Evolutionary conservation across 768 basidiomycete genomes (phyloP).

Genomic region (Pleurotus djamor): DNA sequence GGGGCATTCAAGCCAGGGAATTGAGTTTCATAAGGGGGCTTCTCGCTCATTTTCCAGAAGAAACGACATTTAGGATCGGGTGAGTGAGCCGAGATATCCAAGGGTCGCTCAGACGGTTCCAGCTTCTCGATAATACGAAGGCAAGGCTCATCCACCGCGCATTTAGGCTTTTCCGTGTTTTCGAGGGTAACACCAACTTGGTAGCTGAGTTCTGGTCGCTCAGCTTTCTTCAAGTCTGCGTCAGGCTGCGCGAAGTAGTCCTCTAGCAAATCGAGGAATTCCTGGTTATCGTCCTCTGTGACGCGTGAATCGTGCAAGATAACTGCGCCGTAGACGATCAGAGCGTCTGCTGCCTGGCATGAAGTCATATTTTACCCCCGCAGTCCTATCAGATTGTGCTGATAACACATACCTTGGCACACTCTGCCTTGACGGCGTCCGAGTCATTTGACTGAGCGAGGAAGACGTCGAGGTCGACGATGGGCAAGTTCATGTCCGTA

Average conservation of each 20-base stretch:
- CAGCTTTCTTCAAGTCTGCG: conserved; percentile 65
- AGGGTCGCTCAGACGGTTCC: conserved; percentile 75
- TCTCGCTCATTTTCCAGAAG: conserved; percentile 82
- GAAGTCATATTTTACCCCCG: not conserved
- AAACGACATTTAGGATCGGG: conserved; percentile 96
- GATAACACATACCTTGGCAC: conserved; percentile 47
- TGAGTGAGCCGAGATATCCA: conserved; percentile 77
- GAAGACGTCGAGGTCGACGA: conserved; percentile 79
- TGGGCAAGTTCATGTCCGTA: conserved; percentile 53
- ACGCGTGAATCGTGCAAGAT: conserved; percentile 85
- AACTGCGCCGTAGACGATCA: conserved; percentile 84
- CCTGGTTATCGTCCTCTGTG: conserved; percentile 74
- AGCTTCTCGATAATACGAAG: conserved; percentile 74
- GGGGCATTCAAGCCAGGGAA: conserved; percentile 78
- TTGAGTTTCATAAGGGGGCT: conserved; percentile 73
- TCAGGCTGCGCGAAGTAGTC: conserved; percentile 86
- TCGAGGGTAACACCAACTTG: conserved; percentile 96
- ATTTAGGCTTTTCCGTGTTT: conserved; percentile 91
- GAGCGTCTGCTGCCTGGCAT: conserved; percentile 70
- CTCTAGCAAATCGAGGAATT: conserved; percentile 87
- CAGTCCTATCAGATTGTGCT: not conserved
- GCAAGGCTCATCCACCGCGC: conserved; percentile 82
- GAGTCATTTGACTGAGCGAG: conserved; percentile 42
- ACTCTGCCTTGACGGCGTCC: conserved; percentile 54
- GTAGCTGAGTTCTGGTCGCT: conserved; percentile 83